Evolutionary conservation across 2,329 filamentous ascomycete genomes (phyloP), one percentile per base, ranked within the genome.

Genomic region (Onygenales sp.): DNA sequence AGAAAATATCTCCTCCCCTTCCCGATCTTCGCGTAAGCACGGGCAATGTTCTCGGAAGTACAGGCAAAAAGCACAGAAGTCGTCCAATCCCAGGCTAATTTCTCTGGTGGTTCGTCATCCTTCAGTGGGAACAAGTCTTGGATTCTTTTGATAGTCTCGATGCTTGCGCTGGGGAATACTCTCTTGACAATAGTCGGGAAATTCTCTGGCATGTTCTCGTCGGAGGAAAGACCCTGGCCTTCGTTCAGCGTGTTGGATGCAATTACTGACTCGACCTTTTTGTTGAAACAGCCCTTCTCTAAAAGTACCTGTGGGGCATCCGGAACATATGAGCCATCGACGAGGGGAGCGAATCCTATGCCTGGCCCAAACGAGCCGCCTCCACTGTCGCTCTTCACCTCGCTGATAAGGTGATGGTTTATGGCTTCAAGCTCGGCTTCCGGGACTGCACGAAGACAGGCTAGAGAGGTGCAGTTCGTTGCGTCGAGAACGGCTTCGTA

Each of bases 71-170:
- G 11, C 27, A 52, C 41, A n/a, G 50, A 54, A 11, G 48, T 54
- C 11, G 48, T 14, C 53, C 55, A 55, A 36, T 57, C 48, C 55
- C 55, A 53, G 6, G 49, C 55, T 6, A 57, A 41, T 43, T 50
- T 48, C 36, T 57, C 55, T 1, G 50, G 42, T 1, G 43, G 35
- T 14, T 45, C 43, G 8, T 3, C 33, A 17, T n/a, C 13, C 17
- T 21, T 17, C 11, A 38, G 33, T 3, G 21, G 49, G 50, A 52
- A 55, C 13, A 55, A 17, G n/a, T 49, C 31, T 41, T 52, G 39
- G 17, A 55, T 48, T 21, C 21, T n/a, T 14, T 27, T 31, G 3
- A 52, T 42, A 8, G 49, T 55, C 13, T 17, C 42, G 32, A 44
- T 32, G 10, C 27, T 46, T 14, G 53, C 49, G 10, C 8, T 32